Evolutionary conservation across 2,329 filamentous ascomycete species (phyloP), one percentile per base, ranked within the genome.

Genomic region (Colletotrichum magnum): DNA sequence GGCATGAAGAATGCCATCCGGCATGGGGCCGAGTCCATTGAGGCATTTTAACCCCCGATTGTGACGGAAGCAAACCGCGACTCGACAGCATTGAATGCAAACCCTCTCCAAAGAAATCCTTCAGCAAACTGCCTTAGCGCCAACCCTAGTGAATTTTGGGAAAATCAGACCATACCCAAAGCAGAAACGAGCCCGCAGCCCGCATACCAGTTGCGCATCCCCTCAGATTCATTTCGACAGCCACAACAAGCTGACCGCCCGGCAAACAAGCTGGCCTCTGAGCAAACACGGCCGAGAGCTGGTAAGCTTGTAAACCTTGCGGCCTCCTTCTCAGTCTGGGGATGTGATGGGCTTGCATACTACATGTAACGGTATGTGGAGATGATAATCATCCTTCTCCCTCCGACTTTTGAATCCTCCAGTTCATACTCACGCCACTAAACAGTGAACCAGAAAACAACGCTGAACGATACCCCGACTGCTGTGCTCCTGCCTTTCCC

Each of bases 11-110:
- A 52, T 47, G 15, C 24, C 52, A 57, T 9, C 45, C 64, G 18
- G 58, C 24, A 57, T 51, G 58, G 52, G 52, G 48, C 59, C 36
- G 32, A 10, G 32, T 36, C 7, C 32, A 10, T 36, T 68, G 64
- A 64, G 64, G 64, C 24, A 68, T 68, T 68, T 64, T 58, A 48
- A 56, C 21, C n/a, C 24, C 47, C 62, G 45, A 39, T 39, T 50
- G 54, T 43, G 18, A 21, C 32, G 16, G 28, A 58, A 21, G 13
- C 16, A 43, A 43, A n/a, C 13, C 41, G 41, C 41, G 15, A n/a
- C 16, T 15, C 41, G 13, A n/a, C 21, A 24, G 21, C 21, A 24
- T 24, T 24, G 6, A 12, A 43, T n/a, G 41, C 41, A 43, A n/a
- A n/a, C 41, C 59, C 16, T 13, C 24, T 6, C 21, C 32, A 26